Evolutionary conservation across 352 stramenopile species (phyloP).

Genomic region (Vaucheria bursata): DNA sequence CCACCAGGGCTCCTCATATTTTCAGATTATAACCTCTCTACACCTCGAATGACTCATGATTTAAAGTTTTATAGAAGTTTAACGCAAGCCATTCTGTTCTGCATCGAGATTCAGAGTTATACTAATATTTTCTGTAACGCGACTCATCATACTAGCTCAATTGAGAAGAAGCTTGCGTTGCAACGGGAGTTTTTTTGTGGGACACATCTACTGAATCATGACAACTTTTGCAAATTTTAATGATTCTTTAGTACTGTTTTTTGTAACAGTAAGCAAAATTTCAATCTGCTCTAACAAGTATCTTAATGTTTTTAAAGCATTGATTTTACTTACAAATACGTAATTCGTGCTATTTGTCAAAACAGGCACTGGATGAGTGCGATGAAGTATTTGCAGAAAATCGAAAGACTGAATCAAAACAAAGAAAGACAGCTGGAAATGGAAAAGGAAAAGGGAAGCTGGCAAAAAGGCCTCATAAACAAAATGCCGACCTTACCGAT

Average conservation of each 20-base stretch:
- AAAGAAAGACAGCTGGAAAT: conserved; percentile 8
- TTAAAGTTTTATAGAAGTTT: background rate
- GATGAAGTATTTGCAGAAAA: conserved; percentile 9
- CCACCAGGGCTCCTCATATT: background rate
- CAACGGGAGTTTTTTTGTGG: no score
- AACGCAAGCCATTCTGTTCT: no score
- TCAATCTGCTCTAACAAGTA: background rate
- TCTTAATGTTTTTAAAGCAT: background rate
- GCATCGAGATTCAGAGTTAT: no score
- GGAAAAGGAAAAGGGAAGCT: background rate
- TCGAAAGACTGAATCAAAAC: background rate
- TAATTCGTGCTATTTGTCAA: background rate
- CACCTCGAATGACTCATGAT: background rate
- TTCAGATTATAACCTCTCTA: background rate
- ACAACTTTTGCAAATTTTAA: background rate
- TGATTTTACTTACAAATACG: background rate
- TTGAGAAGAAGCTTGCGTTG: no score
- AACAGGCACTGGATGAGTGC: background rate
- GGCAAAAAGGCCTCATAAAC: conserved; percentile 14
- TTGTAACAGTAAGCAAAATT: background rate
- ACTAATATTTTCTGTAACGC: no score
- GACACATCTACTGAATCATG: background rate
- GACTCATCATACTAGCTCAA: no score
- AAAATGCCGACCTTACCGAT: conserved; percentile 34
- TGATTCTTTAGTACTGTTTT: background rate